Evolutionary conservation across 2,329 filamentous ascomycete species (phyloP), one percentile per base, ranked within the genome.

Genomic region (Zymoseptoria passerinii): DNA sequence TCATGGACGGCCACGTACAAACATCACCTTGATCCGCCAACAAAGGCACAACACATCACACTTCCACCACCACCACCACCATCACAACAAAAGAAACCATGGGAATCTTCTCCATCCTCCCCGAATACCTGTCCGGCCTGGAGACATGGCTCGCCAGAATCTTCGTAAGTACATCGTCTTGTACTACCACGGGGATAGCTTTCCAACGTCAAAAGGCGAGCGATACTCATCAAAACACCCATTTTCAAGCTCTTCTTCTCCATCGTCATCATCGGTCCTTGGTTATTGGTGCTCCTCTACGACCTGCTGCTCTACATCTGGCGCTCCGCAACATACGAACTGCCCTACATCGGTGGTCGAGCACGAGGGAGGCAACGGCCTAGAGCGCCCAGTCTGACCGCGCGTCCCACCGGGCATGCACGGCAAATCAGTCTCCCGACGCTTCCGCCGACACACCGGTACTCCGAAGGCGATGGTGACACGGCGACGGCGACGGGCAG

Each of bases 101-200:
- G 85, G 80, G 81, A 50, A 80, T 82, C 77, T 83, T 84, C 63
- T 87, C 85, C 1, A 80, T 88, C 59, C 78, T 88, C 35, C 85
- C 85, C 1, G 75, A 79, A 18, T 75, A 79, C 58, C 75, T 86
- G 56, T 78, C 76, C 49, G 75, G 76, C 48, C 70, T 87, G 55
- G 85, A 88, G 70, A 80, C 77, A 54, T 87, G 83, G 83, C 75
- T 83, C 58, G 80, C 80, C 51, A 78, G 83, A 8, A 68, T 83
- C 50, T 88, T 87, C 70, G 85, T 88, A 77, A 68, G 82, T 71
- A 2, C 2, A 23, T 23, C 54, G 19, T n/a, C n/a, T n/a, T 28
- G 60, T 60, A 58, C 50, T 7, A 50, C 49, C 49, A 35, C 50
- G 19, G 52, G 18, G 57, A 53, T 8, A 23, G 23, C 23, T 23